Percentiles rank a stretch among this genome's conserved stretches.
These are phyloP conservation scores for Citrus glauca DNA, from an alignment of 345 rosid species.

Conservation along the genomic window DNA sequence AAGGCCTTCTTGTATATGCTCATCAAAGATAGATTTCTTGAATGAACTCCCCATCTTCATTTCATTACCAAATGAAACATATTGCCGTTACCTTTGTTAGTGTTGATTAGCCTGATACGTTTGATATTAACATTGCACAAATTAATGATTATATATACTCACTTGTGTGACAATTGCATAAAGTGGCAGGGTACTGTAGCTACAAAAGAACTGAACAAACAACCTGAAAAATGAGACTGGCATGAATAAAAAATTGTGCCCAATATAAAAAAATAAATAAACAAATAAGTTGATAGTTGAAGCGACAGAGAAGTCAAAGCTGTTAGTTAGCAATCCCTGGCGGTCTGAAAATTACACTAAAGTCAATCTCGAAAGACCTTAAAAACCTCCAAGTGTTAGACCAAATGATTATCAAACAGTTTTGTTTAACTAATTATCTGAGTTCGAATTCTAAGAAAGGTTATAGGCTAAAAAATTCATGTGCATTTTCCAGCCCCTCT, in stretches of 20 bases:
- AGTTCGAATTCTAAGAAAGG: too few relatives aligned
- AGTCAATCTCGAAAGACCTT: too few relatives aligned
- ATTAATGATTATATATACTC: background rate
- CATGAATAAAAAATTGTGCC: background rate
- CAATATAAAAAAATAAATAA: background rate
- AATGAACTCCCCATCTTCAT: constrained; percentile 85
- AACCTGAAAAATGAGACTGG: background rate
- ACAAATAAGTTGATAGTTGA: background rate
- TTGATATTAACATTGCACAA: background rate
- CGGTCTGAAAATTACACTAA: too few relatives aligned
- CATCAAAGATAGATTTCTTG: constrained; percentile 73
- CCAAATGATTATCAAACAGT: too few relatives aligned
- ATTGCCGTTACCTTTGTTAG: background rate
- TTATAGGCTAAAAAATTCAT: too few relatives aligned
- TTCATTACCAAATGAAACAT: background rate
- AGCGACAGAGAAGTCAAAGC: too few relatives aligned
- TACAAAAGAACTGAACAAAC: constrained; percentile 11
- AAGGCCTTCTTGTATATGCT: constrained; percentile 54
- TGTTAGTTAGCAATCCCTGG: too few relatives aligned
- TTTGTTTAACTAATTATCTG: too few relatives aligned
- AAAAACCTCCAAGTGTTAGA: too few relatives aligned
- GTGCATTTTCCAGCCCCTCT: too few relatives aligned
- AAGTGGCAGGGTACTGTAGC: constrained; percentile 12
- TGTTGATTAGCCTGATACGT: background rate
- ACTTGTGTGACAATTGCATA: constrained; percentile 14